Evolutionary conservation across 192 early-diverging fungal genomes (phyloP).

Genomic region (Radiomyces spectabilis): DNA sequence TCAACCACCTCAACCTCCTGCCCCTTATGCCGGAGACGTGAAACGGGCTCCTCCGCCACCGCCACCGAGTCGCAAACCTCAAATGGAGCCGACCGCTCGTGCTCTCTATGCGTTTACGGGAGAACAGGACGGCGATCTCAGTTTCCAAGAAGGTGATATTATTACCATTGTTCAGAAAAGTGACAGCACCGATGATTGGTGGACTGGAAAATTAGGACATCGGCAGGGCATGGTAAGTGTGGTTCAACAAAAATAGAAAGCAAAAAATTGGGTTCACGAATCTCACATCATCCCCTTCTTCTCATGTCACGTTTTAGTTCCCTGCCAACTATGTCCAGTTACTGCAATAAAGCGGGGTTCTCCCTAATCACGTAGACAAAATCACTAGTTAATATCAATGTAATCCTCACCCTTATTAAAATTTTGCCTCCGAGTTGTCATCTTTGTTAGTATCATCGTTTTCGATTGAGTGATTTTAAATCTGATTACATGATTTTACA

Average conservation of each 20-base stretch:
- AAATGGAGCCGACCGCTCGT: constrained; percentile 4
- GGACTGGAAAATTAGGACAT: constrained; percentile 26
- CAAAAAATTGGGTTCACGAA: no score
- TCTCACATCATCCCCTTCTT: background rate
- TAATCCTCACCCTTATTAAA: no score
- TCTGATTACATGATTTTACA: no score
- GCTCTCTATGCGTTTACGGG: constrained; percentile 32
- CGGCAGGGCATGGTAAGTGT: constrained; percentile 21
- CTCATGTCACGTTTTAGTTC: constrained; percentile 19
- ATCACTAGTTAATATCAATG: no score
- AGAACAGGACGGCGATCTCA: constrained; percentile 30
- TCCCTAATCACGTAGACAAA: no score
- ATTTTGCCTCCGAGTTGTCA: no score
- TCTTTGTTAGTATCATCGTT: no score
- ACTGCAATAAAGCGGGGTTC: constrained; percentile 2
- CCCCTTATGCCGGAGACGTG: background rate
- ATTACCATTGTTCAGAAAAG: constrained; percentile 35
- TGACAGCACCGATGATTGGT: constrained; percentile 37
- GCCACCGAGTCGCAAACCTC: constrained; percentile 27
- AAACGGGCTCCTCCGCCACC: constrained; percentile 36
- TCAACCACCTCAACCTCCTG: background rate
- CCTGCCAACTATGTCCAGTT: constrained; percentile 26
- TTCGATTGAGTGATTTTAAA: no score
- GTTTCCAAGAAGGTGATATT: constrained; percentile 32
- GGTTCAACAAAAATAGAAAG: background rate